Base-by-base conservation (phyloP, 2,329 filamentous ascomycete genomes). In the Nigrospora oryzae region DNA sequence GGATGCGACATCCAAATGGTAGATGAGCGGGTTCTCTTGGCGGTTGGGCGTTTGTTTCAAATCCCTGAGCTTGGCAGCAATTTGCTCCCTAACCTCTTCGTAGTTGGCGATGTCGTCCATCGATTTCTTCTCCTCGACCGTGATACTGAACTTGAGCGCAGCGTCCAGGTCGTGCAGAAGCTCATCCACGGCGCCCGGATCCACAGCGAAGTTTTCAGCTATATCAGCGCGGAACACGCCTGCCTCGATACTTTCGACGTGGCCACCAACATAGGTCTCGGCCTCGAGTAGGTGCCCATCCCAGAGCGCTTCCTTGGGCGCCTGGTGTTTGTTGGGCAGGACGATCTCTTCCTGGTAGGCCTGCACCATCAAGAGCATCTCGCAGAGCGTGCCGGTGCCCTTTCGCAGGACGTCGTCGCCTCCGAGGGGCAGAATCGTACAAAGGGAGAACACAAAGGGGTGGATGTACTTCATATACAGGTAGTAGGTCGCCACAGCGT, bases 381-480 rank as follows among this genome's bases (percentile, higher is more conserved):
- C 93, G 63, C 93, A 98, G n/a, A 98, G 77, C 1, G 93, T 98
- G 64, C 93, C 93, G 0, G 93, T 98, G 61, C 93, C 93, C 64
- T 98, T 98, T 53, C 93, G 81, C 56, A 97, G 65, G 2, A 90
- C 88, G 60, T 97, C 93, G 58, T 98, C 91, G 32, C 90, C 89
- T 38, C 88, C 89, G 1, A 98, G 75, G 0, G 93, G 93, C 62
- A 98, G 74, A 68, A 98, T 96, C 1, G 90, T 98, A 67, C 93
- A 98, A 0, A 98, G 73, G 1, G 94, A 97, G 74, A 98, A 98
- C 63, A 98, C 93, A 71, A 98, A 98, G 4, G 93, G 93, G 63
- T 98, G 93, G n/a, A 98, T 88, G 64, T 98, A 98, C 83, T 98
- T 98, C 94, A 98, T 98, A 75, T 98, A 98, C 50, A 98, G 71